These are phyloP conservation scores for Hypoxylon sp. DNA, from an alignment of 2,329 filamentous ascomycete species.

Conservation along the genomic window DNA sequence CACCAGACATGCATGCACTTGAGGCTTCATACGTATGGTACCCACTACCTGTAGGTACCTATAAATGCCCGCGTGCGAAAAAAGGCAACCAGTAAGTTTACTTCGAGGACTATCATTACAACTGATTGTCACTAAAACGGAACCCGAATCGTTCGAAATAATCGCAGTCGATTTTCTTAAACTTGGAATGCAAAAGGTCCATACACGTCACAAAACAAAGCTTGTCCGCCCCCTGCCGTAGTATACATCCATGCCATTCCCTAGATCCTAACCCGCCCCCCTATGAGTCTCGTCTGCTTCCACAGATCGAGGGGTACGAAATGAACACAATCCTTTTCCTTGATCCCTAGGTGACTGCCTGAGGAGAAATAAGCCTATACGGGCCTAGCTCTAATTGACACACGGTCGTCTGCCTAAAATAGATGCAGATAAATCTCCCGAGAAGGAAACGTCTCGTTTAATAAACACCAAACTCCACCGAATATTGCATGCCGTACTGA, in stretches of 20 bases:
- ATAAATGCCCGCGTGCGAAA: no score
- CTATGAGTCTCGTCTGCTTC: conserved; percentile 26
- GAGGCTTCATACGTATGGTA: no score
- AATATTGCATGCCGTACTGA: conserved; percentile 7
- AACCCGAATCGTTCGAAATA: conserved; percentile 3
- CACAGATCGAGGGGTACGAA: conserved; percentile 14
- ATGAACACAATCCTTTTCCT: conserved; percentile 9
- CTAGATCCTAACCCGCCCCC: conserved; percentile 16
- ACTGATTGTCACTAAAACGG: background rate
- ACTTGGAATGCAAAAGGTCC: conserved; percentile 6
- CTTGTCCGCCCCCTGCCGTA: conserved; percentile 14
- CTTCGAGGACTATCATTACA: background rate
- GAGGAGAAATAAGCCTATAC: conserved; percentile 34
- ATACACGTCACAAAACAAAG: conserved; percentile 4
- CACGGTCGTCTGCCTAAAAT: conserved; percentile 6
- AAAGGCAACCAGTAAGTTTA: background rate
- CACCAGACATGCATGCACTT: no score
- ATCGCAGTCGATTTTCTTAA: conserved; percentile 9
- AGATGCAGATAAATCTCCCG: conserved; percentile 7
- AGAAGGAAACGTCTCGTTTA: conserved; percentile 15
- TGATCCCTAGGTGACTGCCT: conserved; percentile 16
- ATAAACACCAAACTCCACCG: conserved; percentile 40
- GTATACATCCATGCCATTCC: conserved; percentile 32
- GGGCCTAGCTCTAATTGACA: conserved; percentile 35
- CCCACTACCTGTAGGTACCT: no score